These are phyloP conservation scores for Ascochyta pisi DNA, from an alignment of 2,329 filamentous ascomycete genomes.

Conservation along the genomic window DNA sequence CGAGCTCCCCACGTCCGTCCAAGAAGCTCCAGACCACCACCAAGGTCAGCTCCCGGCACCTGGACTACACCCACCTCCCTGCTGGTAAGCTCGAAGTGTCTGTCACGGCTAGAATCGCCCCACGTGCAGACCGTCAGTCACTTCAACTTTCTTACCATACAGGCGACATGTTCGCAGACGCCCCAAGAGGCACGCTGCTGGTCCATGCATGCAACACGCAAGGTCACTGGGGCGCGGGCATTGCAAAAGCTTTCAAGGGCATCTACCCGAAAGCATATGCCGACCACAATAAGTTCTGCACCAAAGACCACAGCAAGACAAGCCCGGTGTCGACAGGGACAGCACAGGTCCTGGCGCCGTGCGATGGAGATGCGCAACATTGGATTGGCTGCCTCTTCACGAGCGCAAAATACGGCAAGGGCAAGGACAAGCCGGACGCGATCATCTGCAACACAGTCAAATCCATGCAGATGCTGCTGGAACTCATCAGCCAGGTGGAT, in stretches of 20 bases:
- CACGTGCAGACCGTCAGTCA: background rate
- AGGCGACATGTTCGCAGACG: constrained; percentile 60
- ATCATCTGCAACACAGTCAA: constrained; percentile 59
- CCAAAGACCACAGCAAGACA: constrained; percentile 25
- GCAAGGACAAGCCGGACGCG: constrained; percentile 49
- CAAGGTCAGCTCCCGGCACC: background rate
- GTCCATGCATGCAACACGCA: constrained; percentile 67
- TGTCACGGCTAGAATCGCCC: background rate
- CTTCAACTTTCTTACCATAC: constrained; percentile 31
- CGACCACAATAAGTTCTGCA: constrained; percentile 58
- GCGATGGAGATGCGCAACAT: constrained; percentile 50
- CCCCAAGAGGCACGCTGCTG: constrained; percentile 58
- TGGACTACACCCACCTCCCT: constrained; percentile 22
- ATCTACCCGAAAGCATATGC: constrained; percentile 60
- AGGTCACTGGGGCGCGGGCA: constrained; percentile 66
- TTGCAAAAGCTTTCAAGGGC: constrained; percentile 59
- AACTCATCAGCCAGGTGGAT: constrained; percentile 48
- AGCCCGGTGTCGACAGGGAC: constrained; percentile 52
- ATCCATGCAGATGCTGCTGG: constrained; percentile 58
- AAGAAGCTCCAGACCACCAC: background rate
- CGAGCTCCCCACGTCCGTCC: background rate
- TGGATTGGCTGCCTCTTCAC: constrained; percentile 69
- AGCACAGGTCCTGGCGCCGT: constrained; percentile 61
- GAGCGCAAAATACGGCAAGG: constrained; percentile 56
- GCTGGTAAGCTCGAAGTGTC: background rate